Percentiles rank a stretch among this genome's conserved stretches.
These are phyloP conservation scores for Castanopsis chinensis DNA, from an alignment of 306 rosid species.

Conservation along the genomic window DNA sequence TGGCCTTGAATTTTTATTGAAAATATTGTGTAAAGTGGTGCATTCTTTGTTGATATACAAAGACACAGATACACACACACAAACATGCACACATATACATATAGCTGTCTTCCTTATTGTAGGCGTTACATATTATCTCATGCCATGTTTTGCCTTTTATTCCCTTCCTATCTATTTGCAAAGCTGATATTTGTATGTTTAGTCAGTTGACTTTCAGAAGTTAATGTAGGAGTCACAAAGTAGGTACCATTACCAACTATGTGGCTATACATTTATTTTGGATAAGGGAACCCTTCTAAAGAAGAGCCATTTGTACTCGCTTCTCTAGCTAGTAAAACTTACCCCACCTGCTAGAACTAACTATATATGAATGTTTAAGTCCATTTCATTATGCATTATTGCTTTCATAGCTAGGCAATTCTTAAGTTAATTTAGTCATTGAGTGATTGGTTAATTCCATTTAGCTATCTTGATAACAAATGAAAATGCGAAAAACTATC, in stretches of 20 bases:
- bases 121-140: background rate
- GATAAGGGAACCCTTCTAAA: no score
- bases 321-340: no score
- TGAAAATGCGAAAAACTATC: no score
- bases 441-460: background rate
- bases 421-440: background rate
- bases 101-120: no score
- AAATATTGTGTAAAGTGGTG: background rate
- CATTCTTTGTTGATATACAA: background rate
- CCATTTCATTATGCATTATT: background rate
- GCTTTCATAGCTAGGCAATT: background rate
- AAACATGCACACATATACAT: no score
- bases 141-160: background rate
- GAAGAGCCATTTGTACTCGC: no score
- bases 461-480: background rate
- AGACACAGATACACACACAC: no score
- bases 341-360: no score
- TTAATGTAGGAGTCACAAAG: background rate
- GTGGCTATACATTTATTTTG: background rate
- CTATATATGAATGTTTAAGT: background rate
- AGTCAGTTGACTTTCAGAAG: background rate
- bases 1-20: background rate
- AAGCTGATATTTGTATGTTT: background rate
- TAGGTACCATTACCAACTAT: background rate
- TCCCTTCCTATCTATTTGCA: no score